Conservation (phyloP, 75 land plant genomes). For the Selaginella tamariscina region DNA sequence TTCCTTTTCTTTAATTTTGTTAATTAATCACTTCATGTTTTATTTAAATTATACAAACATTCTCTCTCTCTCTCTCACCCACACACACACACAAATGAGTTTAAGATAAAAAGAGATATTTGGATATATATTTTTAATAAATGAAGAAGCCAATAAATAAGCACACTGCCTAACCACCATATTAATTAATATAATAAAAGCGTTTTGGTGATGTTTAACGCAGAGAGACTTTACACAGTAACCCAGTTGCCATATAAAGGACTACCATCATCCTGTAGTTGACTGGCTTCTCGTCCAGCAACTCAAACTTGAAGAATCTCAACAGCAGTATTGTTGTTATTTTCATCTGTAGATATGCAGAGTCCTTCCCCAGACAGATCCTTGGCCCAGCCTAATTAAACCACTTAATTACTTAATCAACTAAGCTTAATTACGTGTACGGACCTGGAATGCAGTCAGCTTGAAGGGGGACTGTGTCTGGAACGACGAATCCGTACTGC, state of each 20-base stretch:
- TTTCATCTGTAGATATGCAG: constrained; percentile 92
- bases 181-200: not conserved
- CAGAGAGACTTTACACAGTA: constrained; percentile 32
- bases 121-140: too few relatives aligned
- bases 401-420: not conserved
- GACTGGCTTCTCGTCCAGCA: constrained; percentile 44
- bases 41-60: too few relatives aligned
- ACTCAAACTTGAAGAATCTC: constrained; percentile 46
- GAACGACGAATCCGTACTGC: constrained; percentile 29
- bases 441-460: constrained; percentile 41
- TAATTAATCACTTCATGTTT: too few relatives aligned
- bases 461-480: constrained; percentile 29
- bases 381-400: constrained; percentile 67
- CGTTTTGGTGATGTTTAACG: not conserved
- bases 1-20: too few relatives aligned
- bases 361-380: constrained; percentile 85
- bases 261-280: constrained; percentile 79
- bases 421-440: not conserved
- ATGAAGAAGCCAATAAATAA: not conserved
- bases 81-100: too few relatives aligned
- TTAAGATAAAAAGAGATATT: too few relatives aligned
- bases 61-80: too few relatives aligned
- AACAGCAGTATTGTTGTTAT: constrained; percentile 64
- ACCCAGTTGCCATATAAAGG: constrained; percentile 62
- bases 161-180: not conserved